Evolutionary conservation across 805 yeast genomes (phyloP).

Genomic region (Suhomyces faveliae): DNA sequence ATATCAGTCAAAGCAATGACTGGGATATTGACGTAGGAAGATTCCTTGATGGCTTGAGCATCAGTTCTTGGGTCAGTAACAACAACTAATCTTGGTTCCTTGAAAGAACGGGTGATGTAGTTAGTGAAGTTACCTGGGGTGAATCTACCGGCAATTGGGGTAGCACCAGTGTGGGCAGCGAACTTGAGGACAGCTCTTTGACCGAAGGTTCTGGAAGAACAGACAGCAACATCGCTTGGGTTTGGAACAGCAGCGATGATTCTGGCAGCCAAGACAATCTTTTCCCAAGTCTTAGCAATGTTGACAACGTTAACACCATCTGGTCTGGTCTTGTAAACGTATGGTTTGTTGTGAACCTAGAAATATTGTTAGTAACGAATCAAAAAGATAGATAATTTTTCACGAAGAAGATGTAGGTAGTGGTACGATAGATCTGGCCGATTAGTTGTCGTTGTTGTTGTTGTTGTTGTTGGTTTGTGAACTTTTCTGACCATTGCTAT

Average conservation of each 20-base stretch:
- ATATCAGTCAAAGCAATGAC: constrained; percentile 98
- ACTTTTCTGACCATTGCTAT: too few species aligned
- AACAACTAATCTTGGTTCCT: constrained; percentile 99
- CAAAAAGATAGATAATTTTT: neutral
- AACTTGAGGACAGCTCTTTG: constrained; percentile 99
- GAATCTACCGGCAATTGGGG: constrained; percentile 99
- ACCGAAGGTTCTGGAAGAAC: constrained; percentile 98
- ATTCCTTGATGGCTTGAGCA: constrained; percentile 99
- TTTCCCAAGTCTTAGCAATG: constrained; percentile 99
- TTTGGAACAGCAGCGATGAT: constrained; percentile 99
- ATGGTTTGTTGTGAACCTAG: constrained; percentile 93
- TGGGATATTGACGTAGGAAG: constrained; percentile 99
- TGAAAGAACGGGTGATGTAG: constrained; percentile 99
- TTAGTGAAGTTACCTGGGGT: constrained; percentile 99
- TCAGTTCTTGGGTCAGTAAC: constrained; percentile 99
- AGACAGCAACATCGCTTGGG: constrained; percentile 97
- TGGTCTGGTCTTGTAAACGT: constrained; percentile 97
- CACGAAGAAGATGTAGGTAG: neutral
- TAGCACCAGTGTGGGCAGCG: constrained; percentile 99
- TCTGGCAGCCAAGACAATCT: constrained; percentile 99
- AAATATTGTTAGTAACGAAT: constrained; percentile 9
- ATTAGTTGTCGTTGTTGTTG: neutral
- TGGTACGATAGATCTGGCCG: neutral
- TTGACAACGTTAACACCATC: constrained; percentile 99
- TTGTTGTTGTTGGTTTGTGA: neutral